Evolutionary conservation across 2,329 filamentous ascomycete species (phyloP), one percentile per base, ranked within the genome.

Genomic region (Sclerotinia sclerotiorum): DNA sequence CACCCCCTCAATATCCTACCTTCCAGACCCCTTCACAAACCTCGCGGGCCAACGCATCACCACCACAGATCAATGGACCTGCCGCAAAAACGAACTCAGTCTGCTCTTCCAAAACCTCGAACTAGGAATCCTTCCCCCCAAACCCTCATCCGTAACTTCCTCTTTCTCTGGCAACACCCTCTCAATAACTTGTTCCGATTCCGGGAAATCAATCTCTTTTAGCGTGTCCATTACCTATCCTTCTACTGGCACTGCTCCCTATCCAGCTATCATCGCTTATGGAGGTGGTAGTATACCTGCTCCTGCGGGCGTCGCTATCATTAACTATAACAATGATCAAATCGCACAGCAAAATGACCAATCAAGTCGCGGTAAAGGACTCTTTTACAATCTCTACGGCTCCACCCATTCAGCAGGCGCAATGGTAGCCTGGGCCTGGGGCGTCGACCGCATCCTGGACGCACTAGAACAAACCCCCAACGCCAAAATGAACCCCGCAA

Each of bases 341-440:
- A 84, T 88, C 69, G 87, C 81, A 29, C 80, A 81, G 27, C 85
- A 89, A 78, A 74, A 74, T 17, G 79, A 77, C 62, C 72, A 76
- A 48, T 75, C 75, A 27, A 84, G 82, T 68, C 85, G 85, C 65
- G 87, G 48, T 2, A 42, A 57, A 71, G 87, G 87, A 69, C 81
- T 82, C 89, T 42, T 88, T 79, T 89, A 85, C 78, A 83, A 82
- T 57, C 79, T 89, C 6, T 87, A 87, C 73, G 86, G 86, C 56
- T 81, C 79, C 65, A 77, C 79, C 19, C 84, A 86, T 79, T 82
- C 80, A 48, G 86, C 86, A 19, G 84, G 85, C 64, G 86, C 86
- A 8, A 78, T 87, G 70, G 87, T 84, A 6, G 85, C 87, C 35
- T 89, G 87, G 87, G 84, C 86, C 11, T 89, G 86, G 86, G 87